A percentile compares a stretch with the other conserved stretches of the same genome.
Evolutionary conservation across 768 basidiomycete genomes (phyloP).

Genomic region (Russula ochroleuca): DNA sequence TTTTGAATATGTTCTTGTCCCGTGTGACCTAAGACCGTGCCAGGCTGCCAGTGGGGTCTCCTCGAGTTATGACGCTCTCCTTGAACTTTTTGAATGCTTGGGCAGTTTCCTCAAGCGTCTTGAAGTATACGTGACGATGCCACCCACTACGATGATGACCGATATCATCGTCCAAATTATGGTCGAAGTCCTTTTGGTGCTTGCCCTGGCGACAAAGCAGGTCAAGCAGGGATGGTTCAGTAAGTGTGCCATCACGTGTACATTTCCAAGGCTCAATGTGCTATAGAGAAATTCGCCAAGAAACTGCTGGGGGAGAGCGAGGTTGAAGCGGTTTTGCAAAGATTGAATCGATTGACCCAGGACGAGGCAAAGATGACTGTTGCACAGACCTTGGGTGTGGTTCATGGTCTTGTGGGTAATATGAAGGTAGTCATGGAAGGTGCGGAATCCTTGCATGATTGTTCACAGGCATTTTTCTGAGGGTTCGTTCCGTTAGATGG

Average conservation of each 20-base stretch:
- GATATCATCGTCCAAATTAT: not conserved
- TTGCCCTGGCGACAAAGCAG: slow-evolving; percentile 4
- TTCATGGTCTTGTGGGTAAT: not conserved
- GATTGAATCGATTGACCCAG: not conserved
- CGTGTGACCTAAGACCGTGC: not conserved
- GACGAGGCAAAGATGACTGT: slow-evolving; percentile 4
- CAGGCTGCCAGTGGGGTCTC: not conserved
- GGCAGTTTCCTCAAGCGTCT: not conserved
- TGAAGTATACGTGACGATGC: not conserved
- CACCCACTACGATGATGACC: not conserved
- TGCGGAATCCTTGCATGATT: not conserved
- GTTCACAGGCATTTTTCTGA: too few relatives aligned
- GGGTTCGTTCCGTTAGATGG: not conserved
- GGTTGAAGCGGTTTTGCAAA: not conserved
- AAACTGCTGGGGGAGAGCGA: slow-evolving; percentile 2
- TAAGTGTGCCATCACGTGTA: not conserved
- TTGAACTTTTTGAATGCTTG: not conserved
- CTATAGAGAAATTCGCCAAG: not conserved
- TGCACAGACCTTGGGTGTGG: not conserved
- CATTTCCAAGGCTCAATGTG: not conserved
- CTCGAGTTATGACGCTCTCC: slow-evolving; percentile 5
- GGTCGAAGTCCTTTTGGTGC: not conserved
- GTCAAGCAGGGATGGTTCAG: slow-evolving; percentile 8
- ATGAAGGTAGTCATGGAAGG: not conserved
- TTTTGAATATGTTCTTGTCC: not conserved